Evolutionary conservation across 2,329 filamentous ascomycete genomes (phyloP).

Genomic region (Aspergillus sp.): DNA sequence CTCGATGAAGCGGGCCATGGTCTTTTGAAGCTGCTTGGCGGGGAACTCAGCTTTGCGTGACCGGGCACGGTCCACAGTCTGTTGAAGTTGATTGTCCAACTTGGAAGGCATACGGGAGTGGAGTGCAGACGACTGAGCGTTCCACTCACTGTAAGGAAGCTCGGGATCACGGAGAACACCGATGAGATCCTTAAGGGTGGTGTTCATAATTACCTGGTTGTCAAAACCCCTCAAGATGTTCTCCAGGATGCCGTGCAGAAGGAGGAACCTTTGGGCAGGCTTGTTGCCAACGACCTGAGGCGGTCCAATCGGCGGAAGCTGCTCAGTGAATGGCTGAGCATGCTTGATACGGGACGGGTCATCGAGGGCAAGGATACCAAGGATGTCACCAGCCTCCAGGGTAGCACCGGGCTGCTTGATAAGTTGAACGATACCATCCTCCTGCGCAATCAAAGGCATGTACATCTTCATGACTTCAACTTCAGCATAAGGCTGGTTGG

Average conservation of each 20-base stretch:
- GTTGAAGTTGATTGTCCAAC: conserved; percentile 76
- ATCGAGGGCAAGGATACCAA: conserved; percentile 94
- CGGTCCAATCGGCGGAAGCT: conserved; percentile 81
- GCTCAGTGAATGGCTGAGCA: conserved; percentile 87
- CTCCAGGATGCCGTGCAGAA: conserved; percentile 73
- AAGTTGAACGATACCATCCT: conserved; percentile 94
- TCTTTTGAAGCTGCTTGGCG: conserved; percentile 80
- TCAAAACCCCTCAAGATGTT: conserved; percentile 94
- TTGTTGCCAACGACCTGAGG: conserved; percentile 88
- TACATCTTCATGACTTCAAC: conserved; percentile 99
- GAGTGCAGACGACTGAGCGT: conserved; percentile 91
- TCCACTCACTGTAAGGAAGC: conserved; percentile 95
- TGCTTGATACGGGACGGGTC: conserved; percentile 97
- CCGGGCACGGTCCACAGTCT: conserved; percentile 82
- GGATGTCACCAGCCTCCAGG: conserved; percentile 94
- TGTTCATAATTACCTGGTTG: conserved; percentile 93
- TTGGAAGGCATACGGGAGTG: conserved; percentile 96
- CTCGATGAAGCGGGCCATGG: conserved; percentile 82
- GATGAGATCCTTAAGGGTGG: conserved; percentile 84
- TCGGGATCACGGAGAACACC: conserved; percentile 85
- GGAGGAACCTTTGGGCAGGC: conserved; percentile 80
- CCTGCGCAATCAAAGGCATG: conserved; percentile 93
- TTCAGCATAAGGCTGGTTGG: conserved; percentile 91
- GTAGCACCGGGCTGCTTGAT: conserved; percentile 99
- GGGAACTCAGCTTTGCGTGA: conserved; percentile 83